Conservation (phyloP, 2,329 filamentous ascomycete species). For the Xylaria sp. region DNA sequence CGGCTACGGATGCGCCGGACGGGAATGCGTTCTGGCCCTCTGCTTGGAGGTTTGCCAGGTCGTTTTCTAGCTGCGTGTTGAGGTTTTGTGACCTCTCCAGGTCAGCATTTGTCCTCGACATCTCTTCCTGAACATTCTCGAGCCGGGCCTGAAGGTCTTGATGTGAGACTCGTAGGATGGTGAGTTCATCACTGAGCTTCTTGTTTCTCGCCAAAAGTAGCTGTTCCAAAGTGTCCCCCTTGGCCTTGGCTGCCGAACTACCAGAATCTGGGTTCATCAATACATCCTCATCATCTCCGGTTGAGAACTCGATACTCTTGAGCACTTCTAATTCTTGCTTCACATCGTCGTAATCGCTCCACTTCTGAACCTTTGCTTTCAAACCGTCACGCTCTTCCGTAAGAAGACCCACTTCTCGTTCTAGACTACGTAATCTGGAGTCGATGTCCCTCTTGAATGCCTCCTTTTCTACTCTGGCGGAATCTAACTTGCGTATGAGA, state of each 20-base stretch:
- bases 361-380: slow-evolving; percentile 84
- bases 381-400: slow-evolving; percentile 84
- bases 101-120: slow-evolving; percentile 84
- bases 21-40: slow-evolving; percentile 86
- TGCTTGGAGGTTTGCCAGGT: slow-evolving; percentile 86
- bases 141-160: slow-evolving; percentile 87
- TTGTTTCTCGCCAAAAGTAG: slow-evolving; percentile 93
- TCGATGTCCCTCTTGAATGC: slow-evolving; percentile 81
- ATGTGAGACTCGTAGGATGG: slow-evolving; percentile 90
- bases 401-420: slow-evolving; percentile 79
- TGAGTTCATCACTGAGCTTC: slow-evolving; percentile 93
- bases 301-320: slow-evolving; percentile 97
- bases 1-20: slow-evolving; percentile 90
- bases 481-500: slow-evolving; percentile 87
- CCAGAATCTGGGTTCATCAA: slow-evolving; percentile 58
- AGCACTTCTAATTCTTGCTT: slow-evolving; percentile 96
- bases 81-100: slow-evolving; percentile 85
- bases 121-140: slow-evolving; percentile 82
- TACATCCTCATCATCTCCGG: slow-evolving; percentile 81
- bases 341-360: slow-evolving; percentile 94
- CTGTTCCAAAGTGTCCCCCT: slow-evolving; percentile 87
- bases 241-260: slow-evolving; percentile 63
- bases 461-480: slow-evolving; percentile 84
- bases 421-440: slow-evolving; percentile 77
- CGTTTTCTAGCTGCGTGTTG: slow-evolving; percentile 89